Evolutionary conservation across 1,139 yeast genomes (phyloP), one percentile per base, ranked within the genome.

Genomic region (Kurtzmaniella quercitrusa): DNA sequence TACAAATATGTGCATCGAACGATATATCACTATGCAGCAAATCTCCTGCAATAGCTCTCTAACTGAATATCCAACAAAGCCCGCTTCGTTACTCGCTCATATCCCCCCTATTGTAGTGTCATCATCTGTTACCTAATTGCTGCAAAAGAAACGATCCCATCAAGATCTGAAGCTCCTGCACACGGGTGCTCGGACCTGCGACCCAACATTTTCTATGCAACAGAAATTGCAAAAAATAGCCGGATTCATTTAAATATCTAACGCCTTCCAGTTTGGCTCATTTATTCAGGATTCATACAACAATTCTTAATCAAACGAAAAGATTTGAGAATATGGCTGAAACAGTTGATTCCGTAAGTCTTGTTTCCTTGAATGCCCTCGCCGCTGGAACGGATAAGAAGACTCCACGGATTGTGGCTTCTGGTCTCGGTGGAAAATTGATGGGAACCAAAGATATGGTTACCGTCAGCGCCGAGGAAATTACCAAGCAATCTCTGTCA

Each of bases 351-450:
- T 63, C 72, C 33, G 88, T 82, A 43, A 88, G 85, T 59, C 71
- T 88, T 52, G 79, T 83, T 41, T 77, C 81, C 51, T 88, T 93
- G 50, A 85, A 85, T 66, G 87, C 91, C 42, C 78, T 89, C 55
- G 98, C 97, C 39, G 85, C 96, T 12, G 97, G 97, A 52, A 80
- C 88, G 46, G 79, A 84, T 68, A 83, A 81, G 60, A 75, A 78
- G 55, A 70, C 71, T 41, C 82, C 80, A 42, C 75, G 93, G 63
- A 79, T 84, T 44, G 91, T 84, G 44, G 84, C 84, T 38, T 84
- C 88, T 43, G 93, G 93, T 32, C 70, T 85, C 42, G 93, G 84
- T 46, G 87, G 96, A 42, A 71, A 70, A 44, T 70, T 85, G 55
- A 85, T 85, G 94, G 94, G 94, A 37, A 83, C 91, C 42, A 83